Conservation (phyloP, 202 grass and related monocot genomes). For the Schoenoplectus tabernaemontani region DNA sequence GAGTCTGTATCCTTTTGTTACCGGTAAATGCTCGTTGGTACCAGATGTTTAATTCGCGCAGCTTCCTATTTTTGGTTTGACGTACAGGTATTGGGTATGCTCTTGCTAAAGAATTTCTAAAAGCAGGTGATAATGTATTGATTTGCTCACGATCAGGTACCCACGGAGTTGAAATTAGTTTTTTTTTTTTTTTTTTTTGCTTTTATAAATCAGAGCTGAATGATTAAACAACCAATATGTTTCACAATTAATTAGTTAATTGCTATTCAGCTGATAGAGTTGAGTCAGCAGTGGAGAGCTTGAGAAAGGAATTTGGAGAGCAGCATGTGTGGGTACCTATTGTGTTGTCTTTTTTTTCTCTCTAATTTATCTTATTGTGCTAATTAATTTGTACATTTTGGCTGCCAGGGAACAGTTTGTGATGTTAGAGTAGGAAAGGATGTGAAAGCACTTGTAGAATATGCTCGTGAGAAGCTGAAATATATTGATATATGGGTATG, state of each 20-base stretch:
- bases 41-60: background rate
- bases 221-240: background rate
- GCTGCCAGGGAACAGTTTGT: slow-evolving; percentile 65
- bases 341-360: slow-evolving; percentile 24
- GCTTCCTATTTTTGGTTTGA: background rate
- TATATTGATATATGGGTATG: slow-evolving; percentile 97
- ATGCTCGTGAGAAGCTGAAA: slow-evolving; percentile 48
- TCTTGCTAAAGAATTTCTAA: slow-evolving; percentile 70
- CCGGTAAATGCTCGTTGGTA: background rate
- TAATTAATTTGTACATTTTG: slow-evolving; percentile 5
- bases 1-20: slow-evolving; percentile 15
- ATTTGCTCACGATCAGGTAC: slow-evolving; percentile 91
- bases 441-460: slow-evolving; percentile 81
- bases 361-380: slow-evolving; percentile 8
- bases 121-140: slow-evolving; percentile 81
- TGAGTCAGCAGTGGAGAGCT: slow-evolving; percentile 42
- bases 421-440: slow-evolving; percentile 90
- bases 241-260: background rate
- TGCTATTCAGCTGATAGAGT: slow-evolving; percentile 57
- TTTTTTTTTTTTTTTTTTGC: background rate
- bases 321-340: slow-evolving; percentile 97
- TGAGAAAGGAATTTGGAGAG: slow-evolving; percentile 78
- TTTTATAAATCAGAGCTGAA: background rate
- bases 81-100: slow-evolving; percentile 77
- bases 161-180: background rate